Conservation (phyloP, 192 early-diverging fungal species). For the Geosiphon pyriformis region DNA sequence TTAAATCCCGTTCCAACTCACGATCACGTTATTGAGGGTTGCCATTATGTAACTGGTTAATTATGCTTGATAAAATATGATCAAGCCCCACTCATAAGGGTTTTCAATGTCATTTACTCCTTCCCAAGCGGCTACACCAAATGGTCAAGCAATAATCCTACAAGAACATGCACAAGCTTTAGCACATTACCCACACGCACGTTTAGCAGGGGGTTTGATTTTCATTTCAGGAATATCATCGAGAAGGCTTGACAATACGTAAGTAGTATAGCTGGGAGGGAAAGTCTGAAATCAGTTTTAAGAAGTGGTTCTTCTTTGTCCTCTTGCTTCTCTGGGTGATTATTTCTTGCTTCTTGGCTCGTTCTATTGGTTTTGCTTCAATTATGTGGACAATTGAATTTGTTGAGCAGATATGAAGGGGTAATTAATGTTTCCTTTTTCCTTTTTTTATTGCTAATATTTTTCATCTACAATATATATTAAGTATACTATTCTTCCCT, state of each 20-base stretch:
- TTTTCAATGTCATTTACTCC: no score
- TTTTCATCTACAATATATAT: slow-evolving; percentile 4
- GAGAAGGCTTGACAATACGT: slow-evolving; percentile 55
- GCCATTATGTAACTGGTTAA: no score
- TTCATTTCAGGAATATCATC: slow-evolving; percentile 60
- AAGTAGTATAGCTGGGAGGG: background rate
- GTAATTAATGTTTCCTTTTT: background rate
- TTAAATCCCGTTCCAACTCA: no score
- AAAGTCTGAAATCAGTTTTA: no score
- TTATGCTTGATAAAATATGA: no score
- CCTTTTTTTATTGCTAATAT: background rate
- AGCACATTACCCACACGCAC: slow-evolving; percentile 65
- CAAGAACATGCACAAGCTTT: slow-evolving; percentile 46
- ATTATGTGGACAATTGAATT: background rate
- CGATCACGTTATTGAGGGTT: no score
- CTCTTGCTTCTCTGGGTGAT: no score
- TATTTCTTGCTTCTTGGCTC: no score
- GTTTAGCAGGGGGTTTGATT: slow-evolving; percentile 47
- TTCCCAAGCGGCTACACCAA: slow-evolving; percentile 33
- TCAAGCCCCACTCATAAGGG: no score
- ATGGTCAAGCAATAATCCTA: slow-evolving; percentile 49
- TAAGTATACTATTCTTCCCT: background rate
- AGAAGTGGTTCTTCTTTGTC: no score
- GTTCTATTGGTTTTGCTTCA: background rate
- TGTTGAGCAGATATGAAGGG: slow-evolving; percentile 12